These are phyloP conservation scores for Podospora fimiseda DNA, from an alignment of 495 filamentous ascomycete species.

Conservation along the genomic window DNA sequence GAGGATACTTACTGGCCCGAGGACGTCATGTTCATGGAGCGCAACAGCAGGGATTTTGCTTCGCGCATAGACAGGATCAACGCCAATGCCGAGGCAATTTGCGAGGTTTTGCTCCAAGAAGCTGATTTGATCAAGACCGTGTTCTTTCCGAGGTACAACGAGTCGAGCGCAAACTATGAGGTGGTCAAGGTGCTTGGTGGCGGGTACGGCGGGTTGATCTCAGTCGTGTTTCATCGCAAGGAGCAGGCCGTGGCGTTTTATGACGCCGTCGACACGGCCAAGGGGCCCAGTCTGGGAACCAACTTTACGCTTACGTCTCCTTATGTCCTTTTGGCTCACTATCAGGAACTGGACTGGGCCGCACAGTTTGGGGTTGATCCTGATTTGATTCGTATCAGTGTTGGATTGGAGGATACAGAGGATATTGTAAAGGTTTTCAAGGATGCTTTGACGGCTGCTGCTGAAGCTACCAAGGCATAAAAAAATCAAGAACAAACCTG, in stretches of 20 bases:
- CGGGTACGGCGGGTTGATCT: slow-evolving; percentile 87
- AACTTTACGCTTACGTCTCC: slow-evolving; percentile 91
- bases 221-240: slow-evolving; percentile 66
- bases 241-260: slow-evolving; percentile 73
- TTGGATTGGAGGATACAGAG: slow-evolving; percentile 75
- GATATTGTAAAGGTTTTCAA: slow-evolving; percentile 49
- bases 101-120: slow-evolving; percentile 52
- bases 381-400: slow-evolving; percentile 76
- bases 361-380: slow-evolving; percentile 69
- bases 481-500: neutral
- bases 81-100: slow-evolving; percentile 76
- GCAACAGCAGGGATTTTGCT: slow-evolving; percentile 91
- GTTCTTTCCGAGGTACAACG: slow-evolving; percentile 77
- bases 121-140: slow-evolving; percentile 65
- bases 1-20: slow-evolving; percentile 92
- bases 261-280: slow-evolving; percentile 78
- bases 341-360: slow-evolving; percentile 86
- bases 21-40: slow-evolving; percentile 89
- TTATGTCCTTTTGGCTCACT: slow-evolving; percentile 89
- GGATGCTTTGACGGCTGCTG: slow-evolving; percentile 43
- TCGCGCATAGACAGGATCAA: slow-evolving; percentile 80
- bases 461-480: slow-evolving; percentile 12
- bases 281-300: slow-evolving; percentile 91
- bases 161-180: slow-evolving; percentile 68
- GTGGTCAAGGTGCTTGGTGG: slow-evolving; percentile 64